Conservation (phyloP, 2,329 filamentous ascomycete species). For the Septoria linicola region DNA sequence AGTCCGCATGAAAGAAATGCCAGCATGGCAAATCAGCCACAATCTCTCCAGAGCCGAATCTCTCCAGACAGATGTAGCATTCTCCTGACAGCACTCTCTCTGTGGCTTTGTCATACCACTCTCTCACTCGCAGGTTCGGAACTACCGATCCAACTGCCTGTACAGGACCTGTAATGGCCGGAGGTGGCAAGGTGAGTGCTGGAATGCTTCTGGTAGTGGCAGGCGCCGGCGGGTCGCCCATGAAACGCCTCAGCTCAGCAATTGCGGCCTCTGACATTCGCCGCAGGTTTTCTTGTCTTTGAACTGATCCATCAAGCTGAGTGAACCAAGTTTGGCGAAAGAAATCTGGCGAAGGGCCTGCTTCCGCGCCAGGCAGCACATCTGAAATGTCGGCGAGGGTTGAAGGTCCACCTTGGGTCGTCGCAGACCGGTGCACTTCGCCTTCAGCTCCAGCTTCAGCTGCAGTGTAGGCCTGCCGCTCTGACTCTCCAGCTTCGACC, state of each 20-base stretch:
- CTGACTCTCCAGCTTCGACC: too few relatives aligned
- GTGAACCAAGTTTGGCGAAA: too few relatives aligned
- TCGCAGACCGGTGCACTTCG: too few relatives aligned
- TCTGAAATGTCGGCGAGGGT: too few relatives aligned
- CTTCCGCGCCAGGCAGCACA: too few relatives aligned
- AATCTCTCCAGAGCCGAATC: constrained; percentile 12
- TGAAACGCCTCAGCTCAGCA: not conserved
- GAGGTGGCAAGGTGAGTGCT: not conserved
- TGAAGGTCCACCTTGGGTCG: too few relatives aligned
- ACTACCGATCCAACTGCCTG: not conserved
- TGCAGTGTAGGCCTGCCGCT: too few relatives aligned
- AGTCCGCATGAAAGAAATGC: constrained; percentile 12
- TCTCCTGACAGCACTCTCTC: not conserved
- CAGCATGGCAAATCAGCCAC: constrained; percentile 15
- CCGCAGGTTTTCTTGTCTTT: too few relatives aligned
- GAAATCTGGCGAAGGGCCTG: too few relatives aligned
- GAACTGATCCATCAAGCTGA: too few relatives aligned
- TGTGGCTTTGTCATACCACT: constrained; percentile 8
- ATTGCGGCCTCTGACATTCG: too few relatives aligned
- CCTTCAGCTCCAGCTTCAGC: too few relatives aligned
- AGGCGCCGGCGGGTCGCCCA: not conserved
- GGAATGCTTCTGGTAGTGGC: not conserved
- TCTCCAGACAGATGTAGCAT: constrained; percentile 10
- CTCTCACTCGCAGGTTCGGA: not conserved
- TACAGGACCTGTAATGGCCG: not conserved